These are phyloP conservation scores for Sphaerostilbella broomeana DNA, from an alignment of 2,329 filamentous ascomycete species.

Conservation along the genomic window DNA sequence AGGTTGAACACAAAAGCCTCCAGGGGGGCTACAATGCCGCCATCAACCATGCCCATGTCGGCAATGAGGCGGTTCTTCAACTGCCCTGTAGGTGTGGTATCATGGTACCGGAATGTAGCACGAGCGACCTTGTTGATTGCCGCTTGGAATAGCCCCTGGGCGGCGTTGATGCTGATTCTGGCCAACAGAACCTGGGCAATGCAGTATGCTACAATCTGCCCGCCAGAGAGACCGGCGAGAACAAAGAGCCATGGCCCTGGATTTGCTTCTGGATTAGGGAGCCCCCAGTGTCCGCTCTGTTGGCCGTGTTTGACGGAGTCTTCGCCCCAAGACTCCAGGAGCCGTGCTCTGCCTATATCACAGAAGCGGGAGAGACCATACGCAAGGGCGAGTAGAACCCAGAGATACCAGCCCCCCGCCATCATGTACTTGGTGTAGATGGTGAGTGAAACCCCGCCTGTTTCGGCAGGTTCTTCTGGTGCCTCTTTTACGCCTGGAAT, in stretches of 20 bases:
- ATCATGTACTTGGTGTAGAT: constrained; percentile 85
- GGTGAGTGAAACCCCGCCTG: constrained; percentile 66
- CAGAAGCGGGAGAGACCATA: constrained; percentile 58
- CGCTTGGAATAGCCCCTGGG: constrained; percentile 64
- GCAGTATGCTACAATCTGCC: constrained; percentile 53
- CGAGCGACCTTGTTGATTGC: constrained; percentile 68
- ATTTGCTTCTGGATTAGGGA: constrained; percentile 59
- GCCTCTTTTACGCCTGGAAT: constrained; percentile 18
- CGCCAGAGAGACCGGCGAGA: constrained; percentile 59
- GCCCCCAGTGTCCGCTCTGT: constrained; percentile 20
- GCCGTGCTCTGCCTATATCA: constrained; percentile 66
- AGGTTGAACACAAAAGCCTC: constrained; percentile 62
- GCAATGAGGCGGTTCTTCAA: constrained; percentile 90
- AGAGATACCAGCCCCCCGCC: constrained; percentile 69
- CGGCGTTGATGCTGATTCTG: constrained; percentile 72
- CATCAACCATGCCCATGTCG: constrained; percentile 84
- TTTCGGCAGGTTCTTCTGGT: constrained; percentile 29
- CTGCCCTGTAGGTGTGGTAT: constrained; percentile 79
- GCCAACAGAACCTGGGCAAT: constrained; percentile 62
- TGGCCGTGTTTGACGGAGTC: constrained; percentile 23
- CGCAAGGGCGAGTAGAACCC: constrained; percentile 57
- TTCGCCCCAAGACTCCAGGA: constrained; percentile 83
- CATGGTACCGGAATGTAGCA: constrained; percentile 85
- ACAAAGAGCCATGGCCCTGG: constrained; percentile 68
- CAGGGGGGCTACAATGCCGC: constrained; percentile 71